Percentiles rank a stretch among this genome's conserved stretches.
These are phyloP conservation scores for Rhododendron simsii DNA, from an alignment of 148 eudicot species.

Conservation along the genomic window DNA sequence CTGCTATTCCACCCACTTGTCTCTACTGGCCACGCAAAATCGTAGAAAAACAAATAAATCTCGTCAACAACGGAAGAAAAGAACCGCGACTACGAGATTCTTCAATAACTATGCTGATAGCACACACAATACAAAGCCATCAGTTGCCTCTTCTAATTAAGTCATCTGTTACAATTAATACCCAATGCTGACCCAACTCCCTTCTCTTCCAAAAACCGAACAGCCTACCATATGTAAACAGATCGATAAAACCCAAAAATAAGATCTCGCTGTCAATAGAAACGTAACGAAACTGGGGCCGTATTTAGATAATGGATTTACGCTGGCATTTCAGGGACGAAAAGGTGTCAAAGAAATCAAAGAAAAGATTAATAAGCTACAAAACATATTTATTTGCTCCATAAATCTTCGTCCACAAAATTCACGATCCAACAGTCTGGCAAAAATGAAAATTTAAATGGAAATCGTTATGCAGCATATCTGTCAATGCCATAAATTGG, in stretches of 20 bases:
- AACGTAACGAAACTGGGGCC: background rate
- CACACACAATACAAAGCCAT: background rate
- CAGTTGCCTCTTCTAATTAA: background rate
- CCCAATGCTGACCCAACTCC: background rate
- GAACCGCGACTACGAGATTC: background rate
- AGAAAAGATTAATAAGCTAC: background rate
- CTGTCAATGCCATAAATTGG: background rate
- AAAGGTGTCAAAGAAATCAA: background rate
- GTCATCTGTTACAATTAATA: background rate
- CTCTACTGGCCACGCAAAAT: background rate
- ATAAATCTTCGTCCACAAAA: background rate
- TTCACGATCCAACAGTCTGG: background rate
- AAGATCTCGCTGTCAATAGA: background rate
- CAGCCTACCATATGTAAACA: background rate
- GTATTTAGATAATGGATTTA: background rate
- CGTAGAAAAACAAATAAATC: background rate
- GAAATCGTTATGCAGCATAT: background rate
- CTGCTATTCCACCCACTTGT: background rate
- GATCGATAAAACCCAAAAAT: background rate
- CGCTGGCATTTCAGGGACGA: background rate
- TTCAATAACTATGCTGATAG: background rate
- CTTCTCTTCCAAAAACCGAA: background rate
- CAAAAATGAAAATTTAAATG: background rate
- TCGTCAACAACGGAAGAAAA: background rate
- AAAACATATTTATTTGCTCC: background rate